Evolutionary conservation across 2,329 filamentous ascomycete species (phyloP), one percentile per base, ranked within the genome.

Genomic region (Catunica adiposa): DNA sequence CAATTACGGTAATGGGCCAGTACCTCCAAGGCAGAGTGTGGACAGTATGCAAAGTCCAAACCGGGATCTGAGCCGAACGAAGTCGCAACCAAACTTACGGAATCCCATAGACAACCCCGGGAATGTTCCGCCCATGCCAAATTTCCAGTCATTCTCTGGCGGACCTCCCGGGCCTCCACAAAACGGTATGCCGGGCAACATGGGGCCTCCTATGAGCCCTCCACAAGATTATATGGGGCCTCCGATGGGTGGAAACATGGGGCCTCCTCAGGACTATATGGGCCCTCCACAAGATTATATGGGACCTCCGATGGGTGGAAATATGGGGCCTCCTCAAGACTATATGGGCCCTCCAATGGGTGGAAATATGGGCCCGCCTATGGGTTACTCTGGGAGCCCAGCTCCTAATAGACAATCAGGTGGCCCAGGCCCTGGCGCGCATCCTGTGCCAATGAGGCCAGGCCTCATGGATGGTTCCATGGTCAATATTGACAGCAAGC

Each of bases 61-160:
- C 61, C 76, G 73, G 22, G 73, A 78, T 61, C 66, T 82, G 53
- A 77, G 72, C 58, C 75, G 76, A 58, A 78, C 80, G 15, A 81
- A 81, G 60, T 86, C 82, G 9, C 82, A 86, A 63, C 81, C 82
- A 29, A 77, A 84, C 63, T 68, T 84, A 57, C 73, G 78, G 37
- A 74, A 80, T 61, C 88, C 88, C 61, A 22, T 38, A 23, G 86
- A 88, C 63, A 83, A 89, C 75, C 80, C 78, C 1, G 75, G 71
- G 25, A 81, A 86, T 61, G 67, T 82, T 29, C 80, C 81, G 9
- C 71, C 69, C 42, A 68, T 73, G 63, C 74, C 68, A 55, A 56
- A 51, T 34, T 56, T 58, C 40, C 57, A 58, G 38, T 11, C 46
- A 17, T 58, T 57, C 44, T 17, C 56, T 15, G 50, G 50, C 22